phyloP scores from a whole-genome alignment of 139 green algal species.

The Chlamydomonas sphaeroides region DNA sequence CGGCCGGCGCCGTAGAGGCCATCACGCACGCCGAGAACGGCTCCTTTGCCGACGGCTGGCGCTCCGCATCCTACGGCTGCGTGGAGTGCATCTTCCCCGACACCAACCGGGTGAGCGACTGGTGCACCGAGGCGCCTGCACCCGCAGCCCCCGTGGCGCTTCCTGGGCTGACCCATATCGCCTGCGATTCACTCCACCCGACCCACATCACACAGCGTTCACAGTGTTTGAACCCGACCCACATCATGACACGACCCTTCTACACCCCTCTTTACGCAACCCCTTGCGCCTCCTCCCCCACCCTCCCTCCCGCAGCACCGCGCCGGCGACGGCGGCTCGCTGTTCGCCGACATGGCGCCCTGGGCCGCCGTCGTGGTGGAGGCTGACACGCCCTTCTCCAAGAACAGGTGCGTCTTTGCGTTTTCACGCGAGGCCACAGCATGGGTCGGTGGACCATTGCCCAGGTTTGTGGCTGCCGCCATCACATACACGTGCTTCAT shows the following conservation, averaged over 20 bases:
- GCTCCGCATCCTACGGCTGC: conserved; percentile 40
- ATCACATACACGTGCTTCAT: too few relatives aligned
- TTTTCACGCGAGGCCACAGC: too few relatives aligned
- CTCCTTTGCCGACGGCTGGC: conserved; percentile 14
- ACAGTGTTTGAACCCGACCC: too few relatives aligned
- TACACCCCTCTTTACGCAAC: not conserved
- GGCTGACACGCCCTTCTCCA: conserved; percentile 28
- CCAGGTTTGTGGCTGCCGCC: too few relatives aligned
- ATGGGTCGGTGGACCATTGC: too few relatives aligned
- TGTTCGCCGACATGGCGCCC: conserved; percentile 39
- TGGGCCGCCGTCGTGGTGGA: conserved; percentile 52
- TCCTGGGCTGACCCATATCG: too few relatives aligned
- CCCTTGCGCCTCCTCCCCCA: not conserved
- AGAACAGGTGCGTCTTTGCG: conserved; percentile 26
- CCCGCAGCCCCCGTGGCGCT: too few relatives aligned
- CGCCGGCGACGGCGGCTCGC: not conserved
- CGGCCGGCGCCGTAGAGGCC: conserved; percentile 8
- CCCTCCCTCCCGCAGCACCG: conserved; percentile 11
- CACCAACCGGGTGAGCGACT: conserved; percentile 8
- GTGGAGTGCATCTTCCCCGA: conserved; percentile 51
- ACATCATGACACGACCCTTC: too few relatives aligned
- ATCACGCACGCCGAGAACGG: not conserved
- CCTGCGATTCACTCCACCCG: too few relatives aligned
- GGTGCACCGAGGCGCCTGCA: too few relatives aligned
- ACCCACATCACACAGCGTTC: too few relatives aligned